These are phyloP conservation scores for Aspergillus pseudoviridinutans DNA, from an alignment of 2,329 filamentous ascomycete genomes.

Conservation along the genomic window DNA sequence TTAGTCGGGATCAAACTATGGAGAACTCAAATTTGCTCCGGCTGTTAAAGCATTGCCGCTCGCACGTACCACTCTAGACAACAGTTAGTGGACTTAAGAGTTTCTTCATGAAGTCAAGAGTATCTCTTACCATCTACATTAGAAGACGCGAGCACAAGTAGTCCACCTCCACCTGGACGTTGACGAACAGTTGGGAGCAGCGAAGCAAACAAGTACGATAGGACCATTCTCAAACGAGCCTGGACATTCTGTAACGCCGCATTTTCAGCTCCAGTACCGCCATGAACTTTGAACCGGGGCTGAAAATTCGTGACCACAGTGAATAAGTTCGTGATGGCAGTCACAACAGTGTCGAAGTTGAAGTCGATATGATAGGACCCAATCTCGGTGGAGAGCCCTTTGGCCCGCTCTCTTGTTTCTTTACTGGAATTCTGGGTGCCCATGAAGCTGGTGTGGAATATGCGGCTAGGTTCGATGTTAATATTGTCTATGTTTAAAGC, in stretches of 20 bases:
- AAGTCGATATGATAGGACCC: constrained; percentile 70
- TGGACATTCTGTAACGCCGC: constrained; percentile 66
- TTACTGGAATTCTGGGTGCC: constrained; percentile 64
- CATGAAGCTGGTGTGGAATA: constrained; percentile 67
- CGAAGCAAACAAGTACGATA: constrained; percentile 62
- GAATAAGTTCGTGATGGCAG: constrained; percentile 58
- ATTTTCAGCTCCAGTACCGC: constrained; percentile 59
- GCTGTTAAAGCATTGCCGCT: not conserved
- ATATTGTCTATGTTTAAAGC: not conserved
- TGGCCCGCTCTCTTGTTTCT: constrained; percentile 65
- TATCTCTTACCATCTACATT: constrained; percentile 53
- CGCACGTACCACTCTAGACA: constrained; percentile 24
- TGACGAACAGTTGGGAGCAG: constrained; percentile 58
- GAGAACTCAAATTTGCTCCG: not conserved
- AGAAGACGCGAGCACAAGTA: constrained; percentile 64
- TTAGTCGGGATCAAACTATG: constrained; percentile 26
- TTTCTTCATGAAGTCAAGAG: not conserved
- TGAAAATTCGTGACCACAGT: constrained; percentile 56
- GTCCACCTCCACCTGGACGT: constrained; percentile 51
- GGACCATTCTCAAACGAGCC: constrained; percentile 62
- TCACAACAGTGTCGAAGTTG: constrained; percentile 66
- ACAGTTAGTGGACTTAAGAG: constrained; percentile 4
- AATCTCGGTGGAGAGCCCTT: constrained; percentile 56
- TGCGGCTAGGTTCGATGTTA: constrained; percentile 26
- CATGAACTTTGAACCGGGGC: constrained; percentile 61